Base-by-base conservation (phyloP, 768 basidiomycete genomes). In the Termitomyces sp. region DNA sequence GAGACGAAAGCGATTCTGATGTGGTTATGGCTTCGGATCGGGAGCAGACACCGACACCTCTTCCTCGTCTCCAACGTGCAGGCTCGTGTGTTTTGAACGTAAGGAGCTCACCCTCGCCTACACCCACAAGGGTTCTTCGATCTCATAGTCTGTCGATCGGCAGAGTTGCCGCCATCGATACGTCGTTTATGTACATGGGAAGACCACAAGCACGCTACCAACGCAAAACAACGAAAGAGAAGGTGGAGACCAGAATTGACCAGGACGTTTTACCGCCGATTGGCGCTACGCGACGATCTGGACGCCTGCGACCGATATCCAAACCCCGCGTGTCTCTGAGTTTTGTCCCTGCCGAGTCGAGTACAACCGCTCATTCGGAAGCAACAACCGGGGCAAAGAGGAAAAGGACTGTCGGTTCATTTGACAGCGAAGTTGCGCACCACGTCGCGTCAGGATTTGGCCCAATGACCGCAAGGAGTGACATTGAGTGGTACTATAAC, bases 21-120 rank as follows among this genome's bases (percentile, higher is more conserved):
- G 36, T 47, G 12, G 57, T 63, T 32, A 59, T 59, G 39, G 55
- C 49, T 41, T 48, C 53, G 13, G 48, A 47, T n/a, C 31, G 22
- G 20, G 54, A 55, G 39, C 51, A 52, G 46, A 66, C 60, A 22
- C 63, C 64, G 11, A 63, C 60, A 13, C 58, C 60, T 20, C 53
- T 52, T 39, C 56, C 58, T 38, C 62, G 52, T 16, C 29, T 58
- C 40, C 56, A 52, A 36, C 58, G 57, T 42, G 33, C 52, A 13
- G 40, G 46, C 13, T 57, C 58, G 13, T 40, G 47, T 18, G 33
- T 41, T 13, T 15, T 31, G 2, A 51, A 31, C 22, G 22, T 7
- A 18, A 49, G 52, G 9, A 36, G 22, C 20, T 31, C 51, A 9
- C 20, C 53, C 39, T 59, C 59, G 29, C 59, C 56, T n/a, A 40